Evolutionary conservation across 1,284 basidiomycete species (phyloP), one percentile per base, ranked within the genome.

Genomic region (Gymnopus androsaceus): DNA sequence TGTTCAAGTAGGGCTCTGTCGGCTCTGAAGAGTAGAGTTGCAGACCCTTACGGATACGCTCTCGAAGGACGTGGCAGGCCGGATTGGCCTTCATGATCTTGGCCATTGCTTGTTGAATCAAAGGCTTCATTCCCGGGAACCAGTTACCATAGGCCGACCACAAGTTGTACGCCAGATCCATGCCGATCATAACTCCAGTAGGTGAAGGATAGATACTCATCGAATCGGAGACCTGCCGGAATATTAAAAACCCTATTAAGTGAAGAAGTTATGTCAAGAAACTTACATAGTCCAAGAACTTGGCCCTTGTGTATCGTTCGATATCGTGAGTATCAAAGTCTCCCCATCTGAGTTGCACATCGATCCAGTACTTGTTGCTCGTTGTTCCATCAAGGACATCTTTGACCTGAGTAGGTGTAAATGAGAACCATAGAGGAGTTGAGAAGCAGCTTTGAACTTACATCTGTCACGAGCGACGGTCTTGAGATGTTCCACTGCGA

Each of bases 11-110:
- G 46, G 97, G 97, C 73, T 99, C 97, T 17, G 97, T 99, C 4
- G 97, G 96, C 74, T 99, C 97, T 23, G 96, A 99, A 28, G 95
- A 98, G 76, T 99, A 99, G 21, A 99, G 81, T 74, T 99, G 97
- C 17, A 99, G 82, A 73, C 95, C 94, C 79, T 99, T 99, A 66
- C 97, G 86, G 66, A 99, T 97, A 77, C 97, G 96, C 76, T 99
- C 97, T 51, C 97, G 91, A 56, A 99, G 77, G 33, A 99, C 97
- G 69, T 98, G 97, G 55, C 93, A 88, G n/a, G 97, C 97, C 9
- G 97, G 97, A 66, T 97, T 96, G 44, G 94, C 95, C 72, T 96
- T 96, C 95, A 98, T 97, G 73, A 99, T 93, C 83, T 99, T 99
- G 42, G 92, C 93, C 95, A 99, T 98, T 3, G 96, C 97, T 75